Conservation (phyloP, 1,139 yeast species). For the Casaregolazyma lundiana region DNA sequence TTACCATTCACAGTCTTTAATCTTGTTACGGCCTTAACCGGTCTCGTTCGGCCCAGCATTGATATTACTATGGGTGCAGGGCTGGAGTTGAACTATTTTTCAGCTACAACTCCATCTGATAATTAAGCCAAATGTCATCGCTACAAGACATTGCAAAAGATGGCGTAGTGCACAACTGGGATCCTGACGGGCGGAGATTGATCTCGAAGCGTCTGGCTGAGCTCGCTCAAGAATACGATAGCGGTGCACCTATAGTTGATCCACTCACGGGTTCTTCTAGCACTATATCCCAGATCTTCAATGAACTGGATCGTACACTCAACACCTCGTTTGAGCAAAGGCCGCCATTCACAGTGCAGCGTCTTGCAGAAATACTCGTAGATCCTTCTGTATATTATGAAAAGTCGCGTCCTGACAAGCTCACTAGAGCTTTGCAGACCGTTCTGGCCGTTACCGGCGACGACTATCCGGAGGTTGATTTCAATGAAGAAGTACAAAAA, state of each 20-base stretch:
- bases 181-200: background rate
- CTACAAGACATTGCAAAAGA: constrained; percentile 2
- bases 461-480: constrained; percentile 28
- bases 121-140: constrained; percentile 6
- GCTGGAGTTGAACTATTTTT: too few relatives aligned
- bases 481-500: constrained; percentile 18
- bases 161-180: constrained; percentile 6
- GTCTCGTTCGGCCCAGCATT: too few relatives aligned
- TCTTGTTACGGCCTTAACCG: too few relatives aligned
- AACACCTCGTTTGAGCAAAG: constrained; percentile 19
- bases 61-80: background rate
- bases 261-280: constrained; percentile 7
- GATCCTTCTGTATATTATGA: constrained; percentile 41
- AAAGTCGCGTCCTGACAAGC: constrained; percentile 34
- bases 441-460: constrained; percentile 34
- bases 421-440: constrained; percentile 36
- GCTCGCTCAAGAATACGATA: constrained; percentile 14
- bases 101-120: too few relatives aligned
- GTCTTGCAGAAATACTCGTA: constrained; percentile 51
- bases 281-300: background rate
- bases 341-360: constrained; percentile 59
- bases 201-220: background rate
- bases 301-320: constrained; percentile 46
- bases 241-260: constrained; percentile 7
- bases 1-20: too few relatives aligned